phyloP scores from a whole-genome alignment of 2,329 filamentous ascomycete species.

The Aplosporella prunicola region DNA sequence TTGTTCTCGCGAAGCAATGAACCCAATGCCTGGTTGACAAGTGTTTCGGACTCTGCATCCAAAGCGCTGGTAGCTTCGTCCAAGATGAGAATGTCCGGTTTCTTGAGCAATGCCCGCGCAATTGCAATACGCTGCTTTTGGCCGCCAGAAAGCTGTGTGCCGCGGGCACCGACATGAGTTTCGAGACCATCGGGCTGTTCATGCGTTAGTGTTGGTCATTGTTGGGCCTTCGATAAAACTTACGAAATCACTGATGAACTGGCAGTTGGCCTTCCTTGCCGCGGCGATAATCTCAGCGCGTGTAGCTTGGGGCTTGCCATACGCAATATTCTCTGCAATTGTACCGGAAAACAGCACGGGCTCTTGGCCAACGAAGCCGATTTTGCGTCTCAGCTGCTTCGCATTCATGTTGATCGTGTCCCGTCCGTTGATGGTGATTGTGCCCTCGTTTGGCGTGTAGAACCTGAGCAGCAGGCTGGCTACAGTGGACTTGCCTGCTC shows the following conservation, averaged over 20 bases:
- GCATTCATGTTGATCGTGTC: constrained; percentile 83
- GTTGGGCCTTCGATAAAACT: constrained; percentile 24
- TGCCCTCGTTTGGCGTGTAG: constrained; percentile 71
- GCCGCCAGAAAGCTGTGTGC: constrained; percentile 87
- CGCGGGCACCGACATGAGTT: constrained; percentile 83
- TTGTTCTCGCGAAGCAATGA: constrained; percentile 76
- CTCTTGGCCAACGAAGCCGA: constrained; percentile 92
- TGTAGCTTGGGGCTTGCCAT: constrained; percentile 72
- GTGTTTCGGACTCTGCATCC: constrained; percentile 91
- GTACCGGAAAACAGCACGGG: constrained; percentile 84
- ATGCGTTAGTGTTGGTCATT: constrained; percentile 13
- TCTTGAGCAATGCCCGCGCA: constrained; percentile 84
- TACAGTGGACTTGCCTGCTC: constrained; percentile 93
- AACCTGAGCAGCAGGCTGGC: constrained; percentile 85
- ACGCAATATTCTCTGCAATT: constrained; percentile 82
- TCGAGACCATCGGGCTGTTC: constrained; percentile 76
- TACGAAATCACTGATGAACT: constrained; percentile 88
- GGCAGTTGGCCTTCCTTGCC: constrained; percentile 86
- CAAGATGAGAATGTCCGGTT: constrained; percentile 92
- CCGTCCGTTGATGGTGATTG: constrained; percentile 72
- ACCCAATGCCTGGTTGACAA: constrained; percentile 84
- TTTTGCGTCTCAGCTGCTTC: constrained; percentile 83
- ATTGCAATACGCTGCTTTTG: constrained; percentile 98
- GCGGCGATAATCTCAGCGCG: constrained; percentile 75
- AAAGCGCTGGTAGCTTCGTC: constrained; percentile 92